Evolutionary conservation across 2,329 filamentous ascomycete genomes (phyloP).

Genomic region (Apiospora marii): DNA sequence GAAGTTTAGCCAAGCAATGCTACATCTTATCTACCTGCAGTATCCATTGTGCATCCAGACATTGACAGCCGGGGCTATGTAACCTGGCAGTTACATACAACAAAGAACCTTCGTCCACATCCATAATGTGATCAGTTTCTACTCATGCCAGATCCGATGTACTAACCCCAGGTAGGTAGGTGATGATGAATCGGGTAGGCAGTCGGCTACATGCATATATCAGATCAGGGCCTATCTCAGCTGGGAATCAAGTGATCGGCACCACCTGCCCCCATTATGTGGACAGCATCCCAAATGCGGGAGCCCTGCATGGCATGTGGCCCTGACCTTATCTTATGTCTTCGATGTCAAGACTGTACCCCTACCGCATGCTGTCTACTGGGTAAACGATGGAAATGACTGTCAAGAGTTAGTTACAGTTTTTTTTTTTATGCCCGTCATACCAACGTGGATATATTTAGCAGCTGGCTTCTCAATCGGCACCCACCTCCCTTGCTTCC

Average conservation of each 20-base stretch:
- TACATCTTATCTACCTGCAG: too few species aligned
- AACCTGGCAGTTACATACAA: not conserved
- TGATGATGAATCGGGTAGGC: not conserved
- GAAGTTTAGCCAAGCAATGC: too few species aligned
- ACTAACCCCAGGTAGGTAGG: not conserved
- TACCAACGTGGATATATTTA: not conserved
- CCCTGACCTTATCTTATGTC: too few species aligned
- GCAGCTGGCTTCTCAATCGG: not conserved
- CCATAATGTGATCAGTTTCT: not conserved
- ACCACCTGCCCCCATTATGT: not conserved
- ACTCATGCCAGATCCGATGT: not conserved
- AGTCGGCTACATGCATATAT: not conserved
- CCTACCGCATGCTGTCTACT: too few species aligned
- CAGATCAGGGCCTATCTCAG: not conserved
- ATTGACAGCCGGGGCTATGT: too few species aligned
- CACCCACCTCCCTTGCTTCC: not conserved
- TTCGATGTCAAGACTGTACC: not conserved
- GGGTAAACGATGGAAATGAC: too few species aligned
- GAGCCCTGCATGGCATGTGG: not conserved
- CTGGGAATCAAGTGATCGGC: not conserved
- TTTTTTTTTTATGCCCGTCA: not conserved
- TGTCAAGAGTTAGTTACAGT: too few species aligned
- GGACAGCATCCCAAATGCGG: not conserved
- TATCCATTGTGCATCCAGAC: too few species aligned
- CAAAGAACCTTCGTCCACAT: not conserved